Evolutionary conservation across 2,329 filamentous ascomycete genomes (phyloP).

Genomic region (Penicillium sumatraense): DNA sequence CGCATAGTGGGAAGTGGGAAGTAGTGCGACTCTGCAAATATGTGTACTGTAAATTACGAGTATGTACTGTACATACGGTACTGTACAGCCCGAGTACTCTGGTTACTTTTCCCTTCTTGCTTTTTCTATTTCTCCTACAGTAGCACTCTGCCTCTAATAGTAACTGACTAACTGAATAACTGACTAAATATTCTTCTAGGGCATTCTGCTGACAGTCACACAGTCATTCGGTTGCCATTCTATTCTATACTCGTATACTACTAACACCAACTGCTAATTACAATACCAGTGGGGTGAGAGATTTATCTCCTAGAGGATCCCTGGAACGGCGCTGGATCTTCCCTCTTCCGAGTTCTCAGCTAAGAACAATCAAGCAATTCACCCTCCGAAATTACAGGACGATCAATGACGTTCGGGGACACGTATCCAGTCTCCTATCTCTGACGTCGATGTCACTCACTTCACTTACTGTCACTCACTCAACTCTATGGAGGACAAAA

Average conservation of each 20-base stretch:
- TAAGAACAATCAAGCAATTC: slow-evolving; percentile 25
- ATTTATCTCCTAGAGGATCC: slow-evolving; percentile 23
- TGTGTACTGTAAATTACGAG: no score
- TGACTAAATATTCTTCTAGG: no score
- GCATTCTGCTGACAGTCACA: no score
- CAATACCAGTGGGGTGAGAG: slow-evolving; percentile 13
- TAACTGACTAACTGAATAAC: no score
- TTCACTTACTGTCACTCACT: no score
- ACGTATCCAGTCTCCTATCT: background rate
- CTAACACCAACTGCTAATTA: background rate
- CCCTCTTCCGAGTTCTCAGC: slow-evolving; percentile 23
- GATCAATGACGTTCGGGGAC: slow-evolving; percentile 21
- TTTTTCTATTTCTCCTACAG: no score
- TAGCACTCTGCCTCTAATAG: no score
- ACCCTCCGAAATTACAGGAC: slow-evolving; percentile 15
- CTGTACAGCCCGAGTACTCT: no score
- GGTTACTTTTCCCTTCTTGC: no score
- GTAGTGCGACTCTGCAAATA: background rate
- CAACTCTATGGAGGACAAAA: no score
- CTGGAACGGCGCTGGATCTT: slow-evolving; percentile 30
- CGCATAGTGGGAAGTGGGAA: no score
- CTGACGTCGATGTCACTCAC: background rate
- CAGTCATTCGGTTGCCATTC: no score
- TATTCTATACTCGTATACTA: background rate
- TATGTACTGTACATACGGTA: background rate